Conservation (phyloP, 805 yeast genomes). For the Sugiyamaella chiloensis region DNA sequence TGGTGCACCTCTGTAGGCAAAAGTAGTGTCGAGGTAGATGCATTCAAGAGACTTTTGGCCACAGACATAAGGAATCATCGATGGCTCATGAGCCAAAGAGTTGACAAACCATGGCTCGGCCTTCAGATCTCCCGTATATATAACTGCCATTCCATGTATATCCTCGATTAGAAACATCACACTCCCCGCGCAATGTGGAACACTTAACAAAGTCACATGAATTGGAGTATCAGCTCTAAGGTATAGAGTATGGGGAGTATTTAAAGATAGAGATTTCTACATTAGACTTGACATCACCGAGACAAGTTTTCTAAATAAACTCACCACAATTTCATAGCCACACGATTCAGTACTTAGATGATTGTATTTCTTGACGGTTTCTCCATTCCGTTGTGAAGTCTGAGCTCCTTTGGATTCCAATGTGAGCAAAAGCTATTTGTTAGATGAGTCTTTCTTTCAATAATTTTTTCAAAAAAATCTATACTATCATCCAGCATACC, state of each 20-base stretch:
- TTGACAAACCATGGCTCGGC: slow-evolving; percentile 54
- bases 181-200: slow-evolving; percentile 59
- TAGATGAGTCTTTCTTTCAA: background rate
- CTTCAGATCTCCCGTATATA: slow-evolving; percentile 56
- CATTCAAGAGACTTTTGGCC: slow-evolving; percentile 38
- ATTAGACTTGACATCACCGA: background rate
- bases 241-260: slow-evolving; percentile 25
- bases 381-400: background rate
- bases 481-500: too few relatives aligned
- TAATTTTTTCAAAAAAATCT: too few relatives aligned
- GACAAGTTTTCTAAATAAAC: background rate
- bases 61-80: slow-evolving; percentile 41
- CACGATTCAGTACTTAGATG: slow-evolving; percentile 14
- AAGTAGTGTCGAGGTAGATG: slow-evolving; percentile 55
- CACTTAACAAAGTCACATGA: slow-evolving; percentile 43
- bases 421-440: slow-evolving; percentile 9
- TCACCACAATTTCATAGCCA: slow-evolving; percentile 12
- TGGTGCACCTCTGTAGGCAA: slow-evolving; percentile 48
- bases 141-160: slow-evolving; percentile 32
- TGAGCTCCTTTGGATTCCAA: slow-evolving; percentile 10
- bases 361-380: slow-evolving; percentile 12
- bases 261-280: slow-evolving; percentile 17
- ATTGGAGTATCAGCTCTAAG: slow-evolving; percentile 23
- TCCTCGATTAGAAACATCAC: slow-evolving; percentile 50
- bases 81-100: slow-evolving; percentile 38